Conservation (phyloP, 805 yeast genomes). For the Kuraishia piskuri region DNA sequence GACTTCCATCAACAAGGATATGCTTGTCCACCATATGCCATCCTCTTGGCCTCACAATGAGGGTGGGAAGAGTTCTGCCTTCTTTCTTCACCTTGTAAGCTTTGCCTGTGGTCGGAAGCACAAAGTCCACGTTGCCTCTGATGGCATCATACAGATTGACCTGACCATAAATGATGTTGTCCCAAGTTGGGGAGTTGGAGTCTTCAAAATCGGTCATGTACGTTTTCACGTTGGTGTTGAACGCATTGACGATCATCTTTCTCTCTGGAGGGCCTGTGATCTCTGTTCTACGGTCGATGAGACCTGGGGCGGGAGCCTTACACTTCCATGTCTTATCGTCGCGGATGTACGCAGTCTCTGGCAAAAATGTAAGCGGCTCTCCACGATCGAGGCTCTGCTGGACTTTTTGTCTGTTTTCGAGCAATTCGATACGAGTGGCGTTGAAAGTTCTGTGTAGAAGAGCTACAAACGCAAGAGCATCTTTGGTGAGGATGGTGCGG, state of each 20-base stretch:
- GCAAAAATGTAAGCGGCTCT: slow-evolving; percentile 50
- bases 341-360: slow-evolving; percentile 63
- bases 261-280: slow-evolving; percentile 84
- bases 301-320: slow-evolving; percentile 61
- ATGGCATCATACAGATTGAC: slow-evolving; percentile 71
- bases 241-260: slow-evolving; percentile 76
- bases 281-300: slow-evolving; percentile 69
- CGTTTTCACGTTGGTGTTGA: slow-evolving; percentile 71
- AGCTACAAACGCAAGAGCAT: slow-evolving; percentile 62
- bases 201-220: slow-evolving; percentile 87
- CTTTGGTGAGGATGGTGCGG: slow-evolving; percentile 44
- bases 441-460: slow-evolving; percentile 69
- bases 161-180: slow-evolving; percentile 72
- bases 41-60: slow-evolving; percentile 83
- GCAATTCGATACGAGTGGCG: slow-evolving; percentile 44
- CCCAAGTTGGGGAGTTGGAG: slow-evolving; percentile 80
- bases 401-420: slow-evolving; percentile 51
- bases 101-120: slow-evolving; percentile 27
- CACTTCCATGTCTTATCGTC: slow-evolving; percentile 73
- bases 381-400: slow-evolving; percentile 60
- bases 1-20: slow-evolving; percentile 62
- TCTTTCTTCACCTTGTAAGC: slow-evolving; percentile 27
- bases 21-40: slow-evolving; percentile 81
- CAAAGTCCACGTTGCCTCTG: slow-evolving; percentile 54
- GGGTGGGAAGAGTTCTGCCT: slow-evolving; percentile 59